Conservation (phyloP, 75 land plant genomes). For the Pinus taeda region DNA sequence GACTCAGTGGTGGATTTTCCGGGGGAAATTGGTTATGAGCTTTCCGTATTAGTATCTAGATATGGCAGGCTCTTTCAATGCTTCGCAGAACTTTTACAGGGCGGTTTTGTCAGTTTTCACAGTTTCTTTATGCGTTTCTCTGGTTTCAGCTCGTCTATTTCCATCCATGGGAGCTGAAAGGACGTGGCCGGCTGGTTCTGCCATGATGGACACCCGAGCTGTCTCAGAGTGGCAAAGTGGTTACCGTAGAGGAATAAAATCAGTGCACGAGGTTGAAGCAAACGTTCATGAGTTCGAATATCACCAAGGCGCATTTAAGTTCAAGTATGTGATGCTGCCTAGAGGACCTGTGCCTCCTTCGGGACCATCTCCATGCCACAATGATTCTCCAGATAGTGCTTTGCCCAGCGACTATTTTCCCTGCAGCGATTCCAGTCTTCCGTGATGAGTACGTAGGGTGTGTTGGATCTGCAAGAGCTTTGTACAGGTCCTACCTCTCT, state of each 20-base stretch:
- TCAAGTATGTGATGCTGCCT: conserved; percentile 8
- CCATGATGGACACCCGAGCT: neutral
- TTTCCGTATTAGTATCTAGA: no score
- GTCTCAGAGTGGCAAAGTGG: neutral
- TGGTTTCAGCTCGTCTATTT: neutral
- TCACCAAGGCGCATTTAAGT: neutral
- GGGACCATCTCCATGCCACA: conserved; percentile 3
- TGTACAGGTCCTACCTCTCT: neutral
- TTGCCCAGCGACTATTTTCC: neutral
- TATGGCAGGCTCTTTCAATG: no score
- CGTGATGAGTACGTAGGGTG: neutral
- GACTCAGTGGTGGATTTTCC: no score
- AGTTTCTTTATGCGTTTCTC: neutral
- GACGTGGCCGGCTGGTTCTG: no score
- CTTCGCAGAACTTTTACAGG: no score
- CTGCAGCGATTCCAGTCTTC: neutral
- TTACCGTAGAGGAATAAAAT: neutral
- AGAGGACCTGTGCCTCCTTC: conserved; percentile 7
- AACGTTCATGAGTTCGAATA: neutral
- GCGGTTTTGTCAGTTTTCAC: neutral
- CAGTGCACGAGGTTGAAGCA: neutral
- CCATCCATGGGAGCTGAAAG: neutral
- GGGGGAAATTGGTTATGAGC: no score
- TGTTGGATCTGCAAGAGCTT: neutral
- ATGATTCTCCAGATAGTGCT: neutral